phyloP scores from a whole-genome alignment of 495 filamentous ascomycete genomes.

The Penicillium coprophilum region DNA sequence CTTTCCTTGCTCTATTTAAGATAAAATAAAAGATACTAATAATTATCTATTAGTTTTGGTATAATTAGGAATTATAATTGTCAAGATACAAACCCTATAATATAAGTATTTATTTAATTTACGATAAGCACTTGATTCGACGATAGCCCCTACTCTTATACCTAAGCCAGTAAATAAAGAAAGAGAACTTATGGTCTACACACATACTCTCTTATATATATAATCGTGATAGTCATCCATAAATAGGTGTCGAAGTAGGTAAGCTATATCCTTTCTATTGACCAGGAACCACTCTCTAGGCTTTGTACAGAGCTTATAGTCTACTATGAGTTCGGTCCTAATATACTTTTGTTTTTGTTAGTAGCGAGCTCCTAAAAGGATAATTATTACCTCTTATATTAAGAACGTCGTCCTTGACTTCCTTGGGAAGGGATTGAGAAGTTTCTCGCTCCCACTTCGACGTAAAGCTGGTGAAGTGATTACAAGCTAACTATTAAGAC shows the following conservation, averaged over 20 bases:
- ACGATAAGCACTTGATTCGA: constrained; percentile 26
- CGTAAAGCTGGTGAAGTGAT: constrained; percentile 12
- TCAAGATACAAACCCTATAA: constrained; percentile 21
- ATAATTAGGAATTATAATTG: background rate
- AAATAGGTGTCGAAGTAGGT: constrained; percentile 23
- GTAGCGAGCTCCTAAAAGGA: background rate
- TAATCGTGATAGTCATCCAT: constrained; percentile 23
- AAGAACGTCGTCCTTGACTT: constrained; percentile 15
- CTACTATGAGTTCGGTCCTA: constrained; percentile 10
- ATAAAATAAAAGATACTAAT: constrained; percentile 23
- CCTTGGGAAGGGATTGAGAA: constrained; percentile 3
- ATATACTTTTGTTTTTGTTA: constrained; percentile 22
- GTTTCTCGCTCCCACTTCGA: constrained; percentile 16
- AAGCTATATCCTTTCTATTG: constrained; percentile 21
- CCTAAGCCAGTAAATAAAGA: constrained; percentile 22
- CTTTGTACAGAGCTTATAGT: constrained; percentile 22
- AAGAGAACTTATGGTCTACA: constrained; percentile 23
- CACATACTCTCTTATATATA: constrained; percentile 19
- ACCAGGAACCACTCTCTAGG: constrained; percentile 18
- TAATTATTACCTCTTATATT: constrained; percentile 16
- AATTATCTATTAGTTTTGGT: constrained; percentile 6
- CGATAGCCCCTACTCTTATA: constrained; percentile 20
- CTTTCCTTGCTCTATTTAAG: constrained; percentile 15
- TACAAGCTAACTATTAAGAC: constrained; percentile 5
- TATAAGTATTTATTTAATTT: constrained; percentile 26